phyloP scores from a whole-genome alignment of 306 rosid species.

The Inga leiocalycina region DNA sequence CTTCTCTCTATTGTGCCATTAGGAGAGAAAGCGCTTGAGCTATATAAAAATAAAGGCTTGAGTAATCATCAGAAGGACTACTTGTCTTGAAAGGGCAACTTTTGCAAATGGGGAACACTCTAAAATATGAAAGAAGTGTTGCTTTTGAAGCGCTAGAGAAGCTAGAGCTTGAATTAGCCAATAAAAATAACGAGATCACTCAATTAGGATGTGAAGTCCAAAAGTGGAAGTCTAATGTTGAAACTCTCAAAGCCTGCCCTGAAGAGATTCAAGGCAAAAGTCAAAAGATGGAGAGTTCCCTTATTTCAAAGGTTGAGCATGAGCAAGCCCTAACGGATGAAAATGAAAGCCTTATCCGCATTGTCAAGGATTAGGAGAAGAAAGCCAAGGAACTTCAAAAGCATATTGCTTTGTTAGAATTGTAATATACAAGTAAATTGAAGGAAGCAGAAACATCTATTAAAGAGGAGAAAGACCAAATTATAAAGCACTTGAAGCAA shows the following conservation, averaged over 20 bases:
- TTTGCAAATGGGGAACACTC: conserved; percentile 46
- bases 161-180: conserved; percentile 46
- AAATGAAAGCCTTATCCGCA: conserved; percentile 44
- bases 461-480: conserved; percentile 49
- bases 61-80: conserved; percentile 50
- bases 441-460: too few species aligned
- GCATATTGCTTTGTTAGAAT: conserved; percentile 47
- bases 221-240: conserved; percentile 49
- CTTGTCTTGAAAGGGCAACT: conserved; percentile 41
- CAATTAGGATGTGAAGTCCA: conserved; percentile 42
- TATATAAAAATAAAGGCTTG: background rate
- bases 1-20: conserved; percentile 32
- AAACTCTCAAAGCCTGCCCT: conserved; percentile 35
- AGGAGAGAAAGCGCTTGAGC: conserved; percentile 39
- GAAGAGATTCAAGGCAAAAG: conserved; percentile 54
- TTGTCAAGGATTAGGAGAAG: conserved; percentile 42
- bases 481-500: conserved; percentile 37
- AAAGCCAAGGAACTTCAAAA: conserved; percentile 43
- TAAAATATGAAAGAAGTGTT: conserved; percentile 39
- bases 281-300: conserved; percentile 51
- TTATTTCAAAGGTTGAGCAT: conserved; percentile 36
- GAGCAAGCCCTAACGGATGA: conserved; percentile 46
- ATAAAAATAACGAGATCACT: conserved; percentile 42
- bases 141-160: conserved; percentile 45
- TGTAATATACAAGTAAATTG: conserved; percentile 34